Conservation (phyloP, 176 grass and related monocot species). For the Carex cristatella region DNA sequence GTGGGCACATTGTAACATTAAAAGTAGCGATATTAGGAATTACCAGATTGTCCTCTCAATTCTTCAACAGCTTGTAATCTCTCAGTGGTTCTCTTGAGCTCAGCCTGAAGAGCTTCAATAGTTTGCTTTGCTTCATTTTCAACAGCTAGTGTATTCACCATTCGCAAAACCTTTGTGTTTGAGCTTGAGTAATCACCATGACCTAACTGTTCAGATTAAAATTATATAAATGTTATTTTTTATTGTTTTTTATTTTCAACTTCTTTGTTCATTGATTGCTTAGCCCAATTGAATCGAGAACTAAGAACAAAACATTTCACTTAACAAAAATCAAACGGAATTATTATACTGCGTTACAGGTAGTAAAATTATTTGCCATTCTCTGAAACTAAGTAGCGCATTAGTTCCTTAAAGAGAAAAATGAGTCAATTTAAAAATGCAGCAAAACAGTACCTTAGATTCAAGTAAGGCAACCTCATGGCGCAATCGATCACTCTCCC, state of each 20-base stretch:
- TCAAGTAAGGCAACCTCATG: slow-evolving; percentile 80
- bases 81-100: slow-evolving; percentile 89
- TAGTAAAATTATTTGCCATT: not conserved
- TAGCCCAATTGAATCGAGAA: not conserved
- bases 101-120: slow-evolving; percentile 82
- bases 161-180: slow-evolving; percentile 91
- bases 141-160: slow-evolving; percentile 90
- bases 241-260: not conserved
- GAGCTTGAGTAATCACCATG: slow-evolving; percentile 91
- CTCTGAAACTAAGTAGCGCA: not conserved
- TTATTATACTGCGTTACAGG: not conserved
- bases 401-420: not conserved
- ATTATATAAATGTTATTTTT: not conserved
- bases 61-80: slow-evolving; percentile 88
- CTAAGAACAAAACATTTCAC: not conserved
- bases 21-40: slow-evolving; percentile 5
- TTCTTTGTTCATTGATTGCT: not conserved
- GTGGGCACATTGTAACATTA: not conserved
- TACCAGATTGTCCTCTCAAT: slow-evolving; percentile 90
- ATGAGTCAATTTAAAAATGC: not conserved
- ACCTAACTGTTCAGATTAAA: slow-evolving; percentile 59
- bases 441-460: slow-evolving; percentile 57
- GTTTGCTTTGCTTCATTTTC: slow-evolving; percentile 96
- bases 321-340: not conserved
- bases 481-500: slow-evolving; percentile 80